These are phyloP conservation scores for Aspergillus ostianus DNA, from an alignment of 495 filamentous ascomycete genomes.

Conservation along the genomic window DNA sequence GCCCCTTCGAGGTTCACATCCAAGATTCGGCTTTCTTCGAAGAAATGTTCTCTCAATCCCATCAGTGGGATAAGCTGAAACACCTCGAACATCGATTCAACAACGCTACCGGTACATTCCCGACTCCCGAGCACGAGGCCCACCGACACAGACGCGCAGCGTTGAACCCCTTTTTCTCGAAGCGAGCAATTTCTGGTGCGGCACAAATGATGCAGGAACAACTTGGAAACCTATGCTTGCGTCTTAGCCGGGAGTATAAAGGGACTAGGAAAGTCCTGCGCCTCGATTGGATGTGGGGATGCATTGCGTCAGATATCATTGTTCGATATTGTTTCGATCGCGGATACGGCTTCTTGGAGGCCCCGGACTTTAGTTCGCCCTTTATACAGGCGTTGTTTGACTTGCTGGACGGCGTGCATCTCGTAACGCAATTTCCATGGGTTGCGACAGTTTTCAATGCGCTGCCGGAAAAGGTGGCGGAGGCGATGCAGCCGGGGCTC, in stretches of 20 bases:
- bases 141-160: conserved; percentile 32
- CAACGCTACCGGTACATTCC: conserved; percentile 10
- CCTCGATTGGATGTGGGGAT: conserved; percentile 16
- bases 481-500: conserved; percentile 9
- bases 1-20: conserved; percentile 46
- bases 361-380: conserved; percentile 11
- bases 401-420: conserved; percentile 15
- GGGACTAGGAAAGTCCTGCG: conserved; percentile 13
- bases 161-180: conserved; percentile 31
- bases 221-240: conserved; percentile 7
- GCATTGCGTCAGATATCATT: conserved; percentile 16
- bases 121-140: conserved; percentile 27
- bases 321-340: conserved; percentile 12
- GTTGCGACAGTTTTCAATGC: conserved; percentile 8
- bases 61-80: conserved; percentile 18
- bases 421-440: conserved; percentile 13
- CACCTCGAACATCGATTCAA: conserved; percentile 13
- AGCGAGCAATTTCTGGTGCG: conserved; percentile 16
- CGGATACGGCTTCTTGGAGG: conserved; percentile 11
- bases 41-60: conserved; percentile 20
- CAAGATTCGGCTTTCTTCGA: conserved; percentile 38
- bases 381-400: conserved; percentile 17
- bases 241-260: conserved; percentile 10
- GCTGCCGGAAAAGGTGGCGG: conserved; percentile 6
- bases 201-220: conserved; percentile 14